A percentile compares a stretch with the other conserved stretches of the same genome.
Evolutionary conservation across 306 rosid species (phyloP).

Genomic region (Oxytropis ochrocephala): DNA sequence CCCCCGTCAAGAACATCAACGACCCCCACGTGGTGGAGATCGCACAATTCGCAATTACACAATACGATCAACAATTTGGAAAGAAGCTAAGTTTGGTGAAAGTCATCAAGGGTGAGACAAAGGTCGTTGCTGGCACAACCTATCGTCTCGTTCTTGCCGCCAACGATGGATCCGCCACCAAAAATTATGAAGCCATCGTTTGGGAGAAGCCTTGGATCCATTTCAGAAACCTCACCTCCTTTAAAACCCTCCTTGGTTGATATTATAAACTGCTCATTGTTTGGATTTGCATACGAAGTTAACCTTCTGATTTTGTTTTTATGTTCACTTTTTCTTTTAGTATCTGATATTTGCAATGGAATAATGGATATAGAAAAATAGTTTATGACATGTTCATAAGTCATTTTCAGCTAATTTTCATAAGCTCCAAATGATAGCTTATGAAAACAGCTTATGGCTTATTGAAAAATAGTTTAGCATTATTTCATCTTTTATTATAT

Average conservation of each 20-base stretch:
- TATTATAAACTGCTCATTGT: neutral
- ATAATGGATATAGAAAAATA: too few species aligned
- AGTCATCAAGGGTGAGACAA: slow-evolving; percentile 34
- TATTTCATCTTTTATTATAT: too few species aligned
- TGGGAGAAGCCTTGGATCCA: slow-evolving; percentile 26
- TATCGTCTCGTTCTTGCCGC: slow-evolving; percentile 7
- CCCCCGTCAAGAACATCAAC: slow-evolving; percentile 27
- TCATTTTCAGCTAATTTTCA: too few species aligned
- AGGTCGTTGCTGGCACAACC: slow-evolving; percentile 34
- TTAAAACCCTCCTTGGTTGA: neutral
- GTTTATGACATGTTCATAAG: too few species aligned
- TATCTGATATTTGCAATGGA: too few species aligned
- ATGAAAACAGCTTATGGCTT: too few species aligned
- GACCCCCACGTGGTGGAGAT: slow-evolving; percentile 44
- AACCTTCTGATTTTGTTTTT: too few species aligned
- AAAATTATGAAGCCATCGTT: slow-evolving; percentile 21
- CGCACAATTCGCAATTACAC: slow-evolving; percentile 42
- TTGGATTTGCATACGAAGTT: too few species aligned
- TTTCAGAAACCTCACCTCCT: slow-evolving; percentile 26
- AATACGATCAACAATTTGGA: slow-evolving; percentile 32
- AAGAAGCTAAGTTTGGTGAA: slow-evolving; percentile 12
- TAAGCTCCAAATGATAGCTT: too few species aligned
- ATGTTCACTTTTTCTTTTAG: too few species aligned
- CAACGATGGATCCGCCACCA: neutral
- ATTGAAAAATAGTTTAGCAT: too few species aligned